phyloP scores from a whole-genome alignment of 352 stramenopile genomes.

The Pythium scleroteichum region DNA sequence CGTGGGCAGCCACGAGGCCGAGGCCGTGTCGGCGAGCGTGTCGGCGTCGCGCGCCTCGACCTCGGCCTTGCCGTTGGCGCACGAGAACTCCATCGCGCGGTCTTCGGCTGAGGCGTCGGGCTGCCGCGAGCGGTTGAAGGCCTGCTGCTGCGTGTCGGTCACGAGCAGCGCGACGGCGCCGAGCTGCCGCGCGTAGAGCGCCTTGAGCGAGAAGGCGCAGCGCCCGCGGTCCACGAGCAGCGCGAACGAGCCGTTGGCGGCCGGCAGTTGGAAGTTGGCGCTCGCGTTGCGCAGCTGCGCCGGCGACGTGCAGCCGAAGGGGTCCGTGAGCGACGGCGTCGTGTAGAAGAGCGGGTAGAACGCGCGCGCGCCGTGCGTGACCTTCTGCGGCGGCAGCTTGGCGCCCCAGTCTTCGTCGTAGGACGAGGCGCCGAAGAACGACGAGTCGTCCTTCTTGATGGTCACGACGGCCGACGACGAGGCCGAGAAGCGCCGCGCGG shows the following conservation, averaged over 20 bases:
- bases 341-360: constrained; percentile 62
- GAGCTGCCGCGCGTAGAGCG: constrained; percentile 60
- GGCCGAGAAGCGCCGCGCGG: constrained; percentile 14
- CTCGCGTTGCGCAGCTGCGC: constrained; percentile 26
- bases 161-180: constrained; percentile 72
- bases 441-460: constrained; percentile 49
- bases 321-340: constrained; percentile 38
- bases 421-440: constrained; percentile 60
- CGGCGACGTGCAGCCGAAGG: constrained; percentile 53
- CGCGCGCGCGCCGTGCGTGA: constrained; percentile 29
- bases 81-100: constrained; percentile 59
- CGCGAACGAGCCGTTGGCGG: constrained; percentile 41
- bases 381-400: constrained; percentile 47
- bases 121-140: constrained; percentile 60
- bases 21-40: constrained; percentile 33
- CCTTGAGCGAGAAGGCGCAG: constrained; percentile 81
- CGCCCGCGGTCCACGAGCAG: constrained; percentile 69
- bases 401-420: constrained; percentile 55
- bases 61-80: constrained; percentile 47
- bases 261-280: constrained; percentile 24
- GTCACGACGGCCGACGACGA: constrained; percentile 49
- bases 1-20: constrained; percentile 33
- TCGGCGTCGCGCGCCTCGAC: constrained; percentile 6
- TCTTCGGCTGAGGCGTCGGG: constrained; percentile 34
- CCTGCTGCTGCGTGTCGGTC: constrained; percentile 67